Evolutionary conservation across 2,329 filamentous ascomycete genomes (phyloP).

Genomic region (Sporothrix curviconia): DNA sequence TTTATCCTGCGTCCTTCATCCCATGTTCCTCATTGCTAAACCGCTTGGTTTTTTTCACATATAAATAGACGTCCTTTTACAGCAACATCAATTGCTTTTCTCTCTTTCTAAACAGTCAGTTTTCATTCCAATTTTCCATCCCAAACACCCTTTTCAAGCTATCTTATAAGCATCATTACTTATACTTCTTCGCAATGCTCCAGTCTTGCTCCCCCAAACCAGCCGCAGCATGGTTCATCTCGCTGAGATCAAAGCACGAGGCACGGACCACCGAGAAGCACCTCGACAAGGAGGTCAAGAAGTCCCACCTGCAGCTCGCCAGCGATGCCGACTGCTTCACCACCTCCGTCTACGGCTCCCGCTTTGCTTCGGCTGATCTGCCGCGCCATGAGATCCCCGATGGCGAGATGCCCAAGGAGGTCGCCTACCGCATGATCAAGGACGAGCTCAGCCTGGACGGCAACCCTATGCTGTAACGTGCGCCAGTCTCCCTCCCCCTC

Average conservation of each 20-base stretch:
- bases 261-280: slow-evolving; percentile 23
- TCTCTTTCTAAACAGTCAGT: neutral
- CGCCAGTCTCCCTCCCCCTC: too few relatives aligned
- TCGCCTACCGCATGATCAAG: slow-evolving; percentile 96
- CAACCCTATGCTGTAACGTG: slow-evolving; percentile 83
- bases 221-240: slow-evolving; percentile 46
- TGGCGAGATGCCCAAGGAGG: slow-evolving; percentile 78
- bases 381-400: slow-evolving; percentile 76
- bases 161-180: too few relatives aligned
- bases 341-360: slow-evolving; percentile 80
- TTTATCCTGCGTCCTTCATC: too few relatives aligned
- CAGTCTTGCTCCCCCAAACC: neutral
- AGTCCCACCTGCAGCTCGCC: slow-evolving; percentile 42
- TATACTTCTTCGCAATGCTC: neutral
- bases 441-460: slow-evolving; percentile 89
- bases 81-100: neutral
- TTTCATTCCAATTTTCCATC: neutral
- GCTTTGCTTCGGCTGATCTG: slow-evolving; percentile 73
- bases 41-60: too few relatives aligned
- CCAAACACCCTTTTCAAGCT: too few relatives aligned
- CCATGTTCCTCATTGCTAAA: neutral
- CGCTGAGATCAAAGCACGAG: slow-evolving; percentile 33
- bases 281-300: slow-evolving; percentile 33
- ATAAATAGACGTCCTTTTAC: neutral
- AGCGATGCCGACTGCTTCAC: slow-evolving; percentile 55